These are phyloP conservation scores for Cystobasidium sp. DNA, from an alignment of 1,284 basidiomycete species.

Conservation along the genomic window DNA sequence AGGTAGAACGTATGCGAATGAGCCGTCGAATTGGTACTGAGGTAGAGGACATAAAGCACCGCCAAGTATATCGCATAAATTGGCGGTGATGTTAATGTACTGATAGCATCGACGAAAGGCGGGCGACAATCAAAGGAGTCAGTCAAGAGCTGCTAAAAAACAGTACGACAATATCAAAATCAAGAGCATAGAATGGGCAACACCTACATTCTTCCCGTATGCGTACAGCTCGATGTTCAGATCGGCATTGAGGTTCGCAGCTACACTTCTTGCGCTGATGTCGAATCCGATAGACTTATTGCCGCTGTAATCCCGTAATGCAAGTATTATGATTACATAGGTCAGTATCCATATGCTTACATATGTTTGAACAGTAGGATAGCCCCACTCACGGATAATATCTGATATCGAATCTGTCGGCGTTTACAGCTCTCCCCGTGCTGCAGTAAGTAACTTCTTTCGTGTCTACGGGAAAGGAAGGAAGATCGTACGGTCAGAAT, in stretches of 20 bases:
- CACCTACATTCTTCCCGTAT: constrained; percentile 42
- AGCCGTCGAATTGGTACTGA: constrained; percentile 78
- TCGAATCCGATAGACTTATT: constrained; percentile 43
- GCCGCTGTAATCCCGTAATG: constrained; percentile 10
- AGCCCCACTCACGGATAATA: constrained; percentile 38
- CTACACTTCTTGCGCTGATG: constrained; percentile 41
- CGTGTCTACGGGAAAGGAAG: constrained; percentile 16
- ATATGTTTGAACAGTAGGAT: neutral
- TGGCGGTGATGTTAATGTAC: constrained; percentile 70
- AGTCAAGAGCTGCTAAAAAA: too few species aligned
- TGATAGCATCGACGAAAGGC: neutral
- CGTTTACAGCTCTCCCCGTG: constrained; percentile 40
- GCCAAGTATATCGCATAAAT: constrained; percentile 71
- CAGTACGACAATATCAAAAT: neutral
- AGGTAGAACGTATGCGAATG: constrained; percentile 44
- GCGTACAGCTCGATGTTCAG: constrained; percentile 40
- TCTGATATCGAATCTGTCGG: constrained; percentile 40
- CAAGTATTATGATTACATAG: neutral
- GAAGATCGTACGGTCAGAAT: too few species aligned
- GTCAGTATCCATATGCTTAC: neutral
- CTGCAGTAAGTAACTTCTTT: constrained; percentile 41
- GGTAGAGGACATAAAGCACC: constrained; percentile 87
- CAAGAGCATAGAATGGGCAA: neutral
- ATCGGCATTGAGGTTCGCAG: constrained; percentile 42
- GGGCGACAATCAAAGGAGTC: too few species aligned